These are phyloP conservation scores for Austroboletus novae-zelandiae DNA, from an alignment of 1,284 basidiomycete species.

Conservation along the genomic window DNA sequence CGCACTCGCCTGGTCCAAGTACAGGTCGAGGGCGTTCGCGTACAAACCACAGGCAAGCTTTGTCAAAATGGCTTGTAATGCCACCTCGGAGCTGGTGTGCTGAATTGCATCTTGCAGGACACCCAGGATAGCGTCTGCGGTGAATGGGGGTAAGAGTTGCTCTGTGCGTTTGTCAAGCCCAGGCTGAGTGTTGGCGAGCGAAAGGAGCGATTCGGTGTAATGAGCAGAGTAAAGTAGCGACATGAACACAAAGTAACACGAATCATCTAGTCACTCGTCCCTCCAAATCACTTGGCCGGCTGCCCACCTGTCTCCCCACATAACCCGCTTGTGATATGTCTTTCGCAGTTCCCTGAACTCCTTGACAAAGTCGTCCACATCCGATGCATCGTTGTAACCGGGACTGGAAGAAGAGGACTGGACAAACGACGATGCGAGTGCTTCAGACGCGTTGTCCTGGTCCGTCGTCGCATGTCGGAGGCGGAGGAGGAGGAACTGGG, in stretches of 20 bases:
- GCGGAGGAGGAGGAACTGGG: conserved; percentile 83
- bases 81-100: conserved; percentile 1
- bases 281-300: conserved; percentile 82
- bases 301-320: conserved; percentile 86
- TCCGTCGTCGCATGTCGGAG: conserved; percentile 82
- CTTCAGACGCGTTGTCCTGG: conserved; percentile 86
- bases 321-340: conserved; percentile 84
- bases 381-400: conserved; percentile 45
- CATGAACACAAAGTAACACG: conserved; percentile 15
- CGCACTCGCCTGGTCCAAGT: conserved; percentile 58
- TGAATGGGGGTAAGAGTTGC: conserved; percentile 18
- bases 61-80: conserved; percentile 33
- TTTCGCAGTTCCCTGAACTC: conserved; percentile 86
- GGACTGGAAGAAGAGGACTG: conserved; percentile 45
- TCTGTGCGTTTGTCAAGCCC: conserved; percentile 12
- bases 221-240: conserved; percentile 25
- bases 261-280: conserved; percentile 43
- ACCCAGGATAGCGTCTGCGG: conserved; percentile 12
- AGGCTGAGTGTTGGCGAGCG: conserved; percentile 11
- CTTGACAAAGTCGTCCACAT: conserved; percentile 83
- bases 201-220: conserved; percentile 28
- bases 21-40: conserved; percentile 53
- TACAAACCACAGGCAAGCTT: conserved; percentile 59
- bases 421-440: conserved; percentile 76
- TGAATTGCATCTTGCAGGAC: conserved; percentile 11